A percentile compares a stretch with the other conserved stretches of the same genome.
phyloP scores from a whole-genome alignment of 2,329 filamentous ascomycete genomes.

The Fusarium drepaniforme region DNA sequence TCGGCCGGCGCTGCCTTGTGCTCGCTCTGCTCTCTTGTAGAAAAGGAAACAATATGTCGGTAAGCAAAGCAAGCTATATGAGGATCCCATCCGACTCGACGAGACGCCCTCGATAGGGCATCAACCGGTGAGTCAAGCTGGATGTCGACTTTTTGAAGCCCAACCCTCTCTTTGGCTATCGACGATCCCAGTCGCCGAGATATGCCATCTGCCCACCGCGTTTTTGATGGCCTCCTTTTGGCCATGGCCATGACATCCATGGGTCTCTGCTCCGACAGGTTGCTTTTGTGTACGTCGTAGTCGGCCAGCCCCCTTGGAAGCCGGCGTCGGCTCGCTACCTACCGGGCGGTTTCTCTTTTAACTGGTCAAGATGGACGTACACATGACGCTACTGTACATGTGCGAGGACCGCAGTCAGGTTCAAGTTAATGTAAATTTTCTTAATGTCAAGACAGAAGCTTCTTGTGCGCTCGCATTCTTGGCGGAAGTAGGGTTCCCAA shows the following conservation, averaged over 20 bases:
- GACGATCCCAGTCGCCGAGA: constrained; percentile 22
- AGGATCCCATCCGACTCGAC: constrained; percentile 11
- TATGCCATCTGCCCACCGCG: constrained; percentile 27
- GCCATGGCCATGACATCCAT: constrained; percentile 26
- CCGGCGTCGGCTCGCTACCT: constrained; percentile 34
- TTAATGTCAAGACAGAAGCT: not conserved
- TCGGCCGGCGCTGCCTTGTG: constrained; percentile 16
- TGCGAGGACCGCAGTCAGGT: constrained; percentile 14
- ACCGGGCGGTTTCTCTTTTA: constrained; percentile 19
- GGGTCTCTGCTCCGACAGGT: constrained; percentile 5
- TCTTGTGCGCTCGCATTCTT: constrained; percentile 16
- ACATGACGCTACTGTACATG: constrained; percentile 44
- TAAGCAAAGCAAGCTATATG: constrained; percentile 6
- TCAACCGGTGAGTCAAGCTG: constrained; percentile 26
- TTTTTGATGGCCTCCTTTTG: constrained; percentile 12
- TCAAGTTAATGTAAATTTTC: not conserved
- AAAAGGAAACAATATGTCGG: constrained; percentile 4
- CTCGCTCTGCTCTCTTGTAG: constrained; percentile 7
- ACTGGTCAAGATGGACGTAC: constrained; percentile 34
- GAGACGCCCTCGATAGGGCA: constrained; percentile 27
- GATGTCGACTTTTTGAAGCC: constrained; percentile 24
- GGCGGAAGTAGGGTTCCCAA: constrained; percentile 24
- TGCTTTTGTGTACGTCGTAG: constrained; percentile 23
- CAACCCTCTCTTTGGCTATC: constrained; percentile 17
- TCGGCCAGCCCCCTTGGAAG: constrained; percentile 10